Base-by-base conservation (phyloP, 768 basidiomycete genomes). In the Termitomyces sp. region DNA sequence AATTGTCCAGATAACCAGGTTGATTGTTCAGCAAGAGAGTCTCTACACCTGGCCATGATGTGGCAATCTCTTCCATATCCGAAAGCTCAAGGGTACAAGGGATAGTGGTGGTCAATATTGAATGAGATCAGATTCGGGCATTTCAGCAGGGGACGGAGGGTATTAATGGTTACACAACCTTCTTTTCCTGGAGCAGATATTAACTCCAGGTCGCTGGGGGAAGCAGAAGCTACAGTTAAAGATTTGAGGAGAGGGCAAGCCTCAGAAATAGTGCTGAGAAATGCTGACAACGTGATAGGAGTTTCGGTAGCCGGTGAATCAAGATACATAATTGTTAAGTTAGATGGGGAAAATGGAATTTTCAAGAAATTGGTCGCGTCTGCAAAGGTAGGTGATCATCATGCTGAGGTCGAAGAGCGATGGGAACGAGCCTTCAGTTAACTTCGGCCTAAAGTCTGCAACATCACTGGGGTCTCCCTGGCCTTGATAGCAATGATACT, bases 381-480 rank as follows among this genome's bases (percentile, higher is more conserved):
- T 6, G 70, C 68, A 26, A 84, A 72, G n/a, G n/a, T n/a, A n/a
- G n/a, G 68, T 63, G 12, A 73, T 73, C 18, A 79, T 80, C 48
- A 82, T 60, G 4, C 76, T 80, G 42, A 85, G 72, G 57, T 85
- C 83, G 65, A 71, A 77, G 4, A 87, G 70, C 1, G 73, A 70
- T 0, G 81, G 81, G 64, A 86, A 86, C 0, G 80, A 77, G 22
- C 78, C 81, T 62, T 80, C 73, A 22, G 66, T 43, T 16, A 84
- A 66, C 3, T 58, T 61, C 1, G 85, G 84, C 18, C 51, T 22
- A 63, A 85, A 84, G 33, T 69, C 63, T 10, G 64, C 57, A 0
- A 81, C 73, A 58, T 87, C 85, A 1, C 53, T 57, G 1, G 70
- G 66, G 46, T 76, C 68, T 0, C 85, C 84, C 14, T 61, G 65